A percentile compares a stretch with the other conserved stretches of the same genome.
These are phyloP conservation scores for Phoenix dactylifera DNA, from an alignment of 176 grass and related monocot genomes.

Conservation along the genomic window DNA sequence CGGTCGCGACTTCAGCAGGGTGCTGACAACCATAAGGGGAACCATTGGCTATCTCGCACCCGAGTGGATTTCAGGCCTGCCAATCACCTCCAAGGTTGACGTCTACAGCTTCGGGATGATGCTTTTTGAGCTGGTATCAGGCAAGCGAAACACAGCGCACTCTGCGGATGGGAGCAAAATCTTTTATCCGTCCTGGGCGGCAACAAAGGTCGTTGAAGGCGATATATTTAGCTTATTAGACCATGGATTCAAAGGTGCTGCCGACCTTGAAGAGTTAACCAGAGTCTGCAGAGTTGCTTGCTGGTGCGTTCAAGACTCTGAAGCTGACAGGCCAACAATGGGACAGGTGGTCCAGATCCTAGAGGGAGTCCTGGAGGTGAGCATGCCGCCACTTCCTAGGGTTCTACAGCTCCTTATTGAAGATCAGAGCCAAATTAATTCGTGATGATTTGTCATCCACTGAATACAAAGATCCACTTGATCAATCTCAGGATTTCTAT, in stretches of 20 bases:
- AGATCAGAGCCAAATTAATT: not conserved
- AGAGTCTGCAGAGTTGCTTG: slow-evolving; percentile 18
- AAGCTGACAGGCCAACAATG: not conserved
- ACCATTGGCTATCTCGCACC: no score
- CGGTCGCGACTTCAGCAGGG: slow-evolving; percentile 3
- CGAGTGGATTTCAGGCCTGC: no score
- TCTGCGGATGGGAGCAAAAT: not conserved
- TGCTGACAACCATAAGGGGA: no score
- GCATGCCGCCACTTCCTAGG: slow-evolving; percentile 14
- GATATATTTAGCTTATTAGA: slow-evolving; percentile 1
- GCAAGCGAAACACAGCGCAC: slow-evolving; percentile 8
- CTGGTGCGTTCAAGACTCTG: slow-evolving; percentile 29
- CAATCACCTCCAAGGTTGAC: slow-evolving; percentile 8
- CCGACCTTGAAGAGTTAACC: slow-evolving; percentile 4
- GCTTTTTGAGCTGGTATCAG: slow-evolving; percentile 28
- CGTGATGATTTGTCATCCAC: no score
- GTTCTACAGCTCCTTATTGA: not conserved
- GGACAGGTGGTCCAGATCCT: not conserved
- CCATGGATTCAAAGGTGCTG: not conserved
- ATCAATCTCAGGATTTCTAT: no score
- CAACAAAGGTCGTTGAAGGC: no score
- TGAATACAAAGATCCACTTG: no score
- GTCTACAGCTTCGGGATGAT: slow-evolving; percentile 38
- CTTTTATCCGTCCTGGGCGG: not conserved
- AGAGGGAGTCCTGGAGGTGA: slow-evolving; percentile 15